Evolutionary conservation across 2,329 filamentous ascomycete genomes (phyloP).

Genomic region (Botrytis hyacinthi): DNA sequence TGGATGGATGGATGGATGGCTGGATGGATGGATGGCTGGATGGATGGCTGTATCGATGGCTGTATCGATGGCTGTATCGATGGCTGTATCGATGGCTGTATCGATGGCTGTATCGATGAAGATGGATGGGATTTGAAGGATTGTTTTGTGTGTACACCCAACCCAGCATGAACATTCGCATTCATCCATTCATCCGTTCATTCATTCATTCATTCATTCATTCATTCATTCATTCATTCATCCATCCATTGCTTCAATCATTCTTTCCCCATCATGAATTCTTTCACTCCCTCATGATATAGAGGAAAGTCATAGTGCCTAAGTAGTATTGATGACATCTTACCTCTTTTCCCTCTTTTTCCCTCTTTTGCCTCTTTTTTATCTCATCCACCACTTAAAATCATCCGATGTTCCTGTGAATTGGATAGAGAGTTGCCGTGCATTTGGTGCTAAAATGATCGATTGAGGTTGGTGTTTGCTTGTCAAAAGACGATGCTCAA

Average conservation of each 20-base stretch:
- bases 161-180: not conserved
- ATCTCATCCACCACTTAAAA: not conserved
- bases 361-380: not conserved
- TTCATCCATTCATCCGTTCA: not conserved
- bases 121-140: not conserved
- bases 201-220: not conserved
- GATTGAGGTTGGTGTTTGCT: not conserved
- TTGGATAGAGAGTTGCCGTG: not conserved
- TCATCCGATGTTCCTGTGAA: not conserved
- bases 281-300: not conserved
- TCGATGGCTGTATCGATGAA: not conserved
- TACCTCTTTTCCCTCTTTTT: not conserved
- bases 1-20: not conserved
- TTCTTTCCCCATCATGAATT: not conserved
- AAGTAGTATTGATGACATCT: not conserved
- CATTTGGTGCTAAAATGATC: not conserved
- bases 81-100: too few species aligned
- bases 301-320: not conserved
- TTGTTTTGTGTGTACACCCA: too few species aligned
- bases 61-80: not conserved
- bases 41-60: not conserved
- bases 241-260: not conserved
- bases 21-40: not conserved
- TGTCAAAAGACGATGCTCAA: slow-evolving; percentile 6
- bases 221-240: not conserved